A percentile compares a stretch with the other conserved stretches of the same genome.
Evolutionary conservation across 2,329 filamentous ascomycete genomes (phyloP).

Genomic region (Corniculantispora saksenae): DNA sequence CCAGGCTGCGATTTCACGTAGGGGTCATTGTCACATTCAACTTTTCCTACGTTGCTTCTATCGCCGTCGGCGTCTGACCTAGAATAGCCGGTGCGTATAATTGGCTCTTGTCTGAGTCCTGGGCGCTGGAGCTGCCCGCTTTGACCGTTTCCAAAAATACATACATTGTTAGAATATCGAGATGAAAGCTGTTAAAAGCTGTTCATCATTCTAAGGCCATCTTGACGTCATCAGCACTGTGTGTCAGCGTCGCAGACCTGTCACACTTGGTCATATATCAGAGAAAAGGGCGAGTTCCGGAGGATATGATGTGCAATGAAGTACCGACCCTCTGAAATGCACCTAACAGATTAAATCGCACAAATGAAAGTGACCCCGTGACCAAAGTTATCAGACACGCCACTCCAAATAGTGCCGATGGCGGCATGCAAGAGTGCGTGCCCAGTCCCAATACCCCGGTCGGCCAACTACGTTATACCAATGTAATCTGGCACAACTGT

Average conservation of each 20-base stretch:
- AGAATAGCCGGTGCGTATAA: background rate
- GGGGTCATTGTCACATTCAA: background rate
- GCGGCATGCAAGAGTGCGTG: constrained; percentile 8
- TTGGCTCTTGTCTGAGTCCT: background rate
- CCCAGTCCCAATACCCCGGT: background rate
- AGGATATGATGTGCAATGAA: background rate
- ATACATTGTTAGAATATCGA: too few species aligned
- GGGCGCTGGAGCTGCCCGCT: background rate
- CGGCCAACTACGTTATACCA: background rate
- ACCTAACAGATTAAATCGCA: background rate
- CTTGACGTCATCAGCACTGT: background rate
- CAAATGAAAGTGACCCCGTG: background rate
- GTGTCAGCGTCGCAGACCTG: background rate
- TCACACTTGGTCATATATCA: background rate
- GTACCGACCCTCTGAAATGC: background rate
- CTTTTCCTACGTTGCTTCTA: background rate
- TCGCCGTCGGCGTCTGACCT: background rate
- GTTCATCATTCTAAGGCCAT: constrained; percentile 7
- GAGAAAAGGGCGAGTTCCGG: background rate
- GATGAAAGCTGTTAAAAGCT: too few species aligned
- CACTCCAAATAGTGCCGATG: constrained; percentile 12
- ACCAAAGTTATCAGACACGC: background rate
- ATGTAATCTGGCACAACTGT: constrained; percentile 9
- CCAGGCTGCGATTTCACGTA: background rate
- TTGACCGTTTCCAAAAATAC: constrained; percentile 8